Conservation (phyloP, 805 yeast species). For the Komagataella mondaviorum region DNA sequence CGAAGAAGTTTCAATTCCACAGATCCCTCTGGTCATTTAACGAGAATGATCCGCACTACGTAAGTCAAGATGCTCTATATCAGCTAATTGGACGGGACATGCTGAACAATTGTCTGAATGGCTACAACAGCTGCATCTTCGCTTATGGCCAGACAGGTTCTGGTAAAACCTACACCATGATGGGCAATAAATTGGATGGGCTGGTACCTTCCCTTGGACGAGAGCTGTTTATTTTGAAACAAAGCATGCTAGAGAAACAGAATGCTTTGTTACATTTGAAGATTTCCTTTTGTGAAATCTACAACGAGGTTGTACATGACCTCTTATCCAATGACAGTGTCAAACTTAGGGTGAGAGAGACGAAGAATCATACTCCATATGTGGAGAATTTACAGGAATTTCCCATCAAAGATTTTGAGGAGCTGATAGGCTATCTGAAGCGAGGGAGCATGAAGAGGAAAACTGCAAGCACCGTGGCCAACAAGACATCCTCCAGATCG, state of each 20-base stretch:
- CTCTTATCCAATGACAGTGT: conserved; percentile 21
- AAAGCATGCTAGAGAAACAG: conserved; percentile 18
- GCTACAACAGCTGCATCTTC: conserved; percentile 24
- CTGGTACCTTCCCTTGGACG: conserved; percentile 49
- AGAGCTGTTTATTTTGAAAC: conserved; percentile 33
- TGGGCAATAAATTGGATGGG: conserved; percentile 41
- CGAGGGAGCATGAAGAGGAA: conserved; percentile 45
- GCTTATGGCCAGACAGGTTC: conserved; percentile 78
- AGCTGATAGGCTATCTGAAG: conserved; percentile 31
- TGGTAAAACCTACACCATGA: conserved; percentile 75
- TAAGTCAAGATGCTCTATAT: conserved; percentile 39
- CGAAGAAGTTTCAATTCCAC: conserved; percentile 34
- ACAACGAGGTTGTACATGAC: conserved; percentile 67
- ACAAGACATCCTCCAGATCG: conserved; percentile 61
- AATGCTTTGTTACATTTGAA: conserved; percentile 25
- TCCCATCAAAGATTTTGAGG: conserved; percentile 30
- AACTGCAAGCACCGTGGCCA: conserved; percentile 64
- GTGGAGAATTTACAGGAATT: conserved; percentile 54
- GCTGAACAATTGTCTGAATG: conserved; percentile 49
- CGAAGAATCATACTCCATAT: conserved; percentile 50
- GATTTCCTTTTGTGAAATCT: conserved; percentile 60
- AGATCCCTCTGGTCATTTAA: conserved; percentile 36
- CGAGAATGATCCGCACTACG: conserved; percentile 17
- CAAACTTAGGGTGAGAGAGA: conserved; percentile 44
- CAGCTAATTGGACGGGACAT: conserved; percentile 41